Percentiles rank a stretch among this genome's conserved stretches.
phyloP scores from a whole-genome alignment of 2,329 filamentous ascomycete species.

The Fusarium sublunatum region DNA sequence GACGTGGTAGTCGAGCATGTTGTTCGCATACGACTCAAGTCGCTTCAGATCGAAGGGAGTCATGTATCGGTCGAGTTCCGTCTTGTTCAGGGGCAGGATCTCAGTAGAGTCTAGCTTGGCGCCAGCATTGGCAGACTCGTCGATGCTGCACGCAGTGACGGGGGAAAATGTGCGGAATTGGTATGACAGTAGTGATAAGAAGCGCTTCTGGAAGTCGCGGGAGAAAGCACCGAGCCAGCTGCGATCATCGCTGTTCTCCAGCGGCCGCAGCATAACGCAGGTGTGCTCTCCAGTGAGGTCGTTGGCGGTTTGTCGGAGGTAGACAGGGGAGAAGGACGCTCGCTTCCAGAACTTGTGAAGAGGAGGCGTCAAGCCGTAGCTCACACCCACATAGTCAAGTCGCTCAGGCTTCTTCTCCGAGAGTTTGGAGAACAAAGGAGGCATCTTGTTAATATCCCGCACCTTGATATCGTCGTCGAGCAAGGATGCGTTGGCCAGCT shows the following conservation, averaged over 20 bases:
- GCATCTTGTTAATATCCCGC: slow-evolving; percentile 90
- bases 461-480: slow-evolving; percentile 90
- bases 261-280: slow-evolving; percentile 92
- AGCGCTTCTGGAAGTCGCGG: slow-evolving; percentile 93
- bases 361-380: slow-evolving; percentile 86
- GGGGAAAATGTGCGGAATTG: slow-evolving; percentile 88
- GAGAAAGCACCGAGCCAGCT: slow-evolving; percentile 92
- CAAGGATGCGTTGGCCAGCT: slow-evolving; percentile 79
- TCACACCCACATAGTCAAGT: slow-evolving; percentile 95
- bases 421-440: slow-evolving; percentile 89
- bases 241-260: slow-evolving; percentile 74
- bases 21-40: slow-evolving; percentile 93
- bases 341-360: slow-evolving; percentile 99
- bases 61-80: slow-evolving; percentile 79
- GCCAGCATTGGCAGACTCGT: slow-evolving; percentile 83
- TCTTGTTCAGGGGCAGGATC: slow-evolving; percentile 72
- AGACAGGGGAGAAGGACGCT: slow-evolving; percentile 85
- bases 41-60: slow-evolving; percentile 96
- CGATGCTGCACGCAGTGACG: slow-evolving; percentile 83
- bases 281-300: slow-evolving; percentile 98
- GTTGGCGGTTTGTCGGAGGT: slow-evolving; percentile 93
- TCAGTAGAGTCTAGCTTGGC: slow-evolving; percentile 70
- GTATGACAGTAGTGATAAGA: slow-evolving; percentile 88
- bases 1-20: slow-evolving; percentile 97
- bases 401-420: slow-evolving; percentile 81